Percentiles rank a stretch among this genome's conserved stretches.
These are phyloP conservation scores for Kurtzmaniella natalensis DNA, from an alignment of 1,139 yeast genomes.

Conservation along the genomic window DNA sequence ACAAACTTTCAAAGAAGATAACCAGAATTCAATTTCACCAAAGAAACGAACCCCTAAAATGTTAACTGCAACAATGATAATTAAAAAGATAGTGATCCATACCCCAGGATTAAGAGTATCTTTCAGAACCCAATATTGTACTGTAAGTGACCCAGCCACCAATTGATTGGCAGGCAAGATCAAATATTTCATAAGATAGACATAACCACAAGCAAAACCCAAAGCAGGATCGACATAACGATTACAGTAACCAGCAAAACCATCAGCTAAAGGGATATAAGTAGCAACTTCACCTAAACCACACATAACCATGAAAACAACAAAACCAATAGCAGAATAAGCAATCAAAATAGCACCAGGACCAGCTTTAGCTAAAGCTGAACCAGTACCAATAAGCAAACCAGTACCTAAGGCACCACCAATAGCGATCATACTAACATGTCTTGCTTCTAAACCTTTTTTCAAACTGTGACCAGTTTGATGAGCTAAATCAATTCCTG, in stretches of 20 bases:
- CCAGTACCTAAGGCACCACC: slow-evolving; percentile 62
- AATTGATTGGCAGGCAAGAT: slow-evolving; percentile 62
- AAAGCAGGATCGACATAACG: slow-evolving; percentile 67
- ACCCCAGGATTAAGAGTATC: slow-evolving; percentile 52
- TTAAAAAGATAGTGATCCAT: slow-evolving; percentile 53
- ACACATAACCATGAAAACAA: slow-evolving; percentile 66
- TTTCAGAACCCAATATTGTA: slow-evolving; percentile 56
- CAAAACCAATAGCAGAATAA: slow-evolving; percentile 55
- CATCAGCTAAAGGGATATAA: slow-evolving; percentile 62
- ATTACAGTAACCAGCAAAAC: slow-evolving; percentile 66
- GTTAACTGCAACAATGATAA: slow-evolving; percentile 35
- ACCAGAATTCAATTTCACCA: slow-evolving; percentile 45
- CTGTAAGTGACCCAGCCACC: slow-evolving; percentile 57
- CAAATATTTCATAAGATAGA: slow-evolving; percentile 58
- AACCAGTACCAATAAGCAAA: slow-evolving; percentile 65
- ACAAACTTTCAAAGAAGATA: slow-evolving; percentile 53
- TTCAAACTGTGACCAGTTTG: slow-evolving; percentile 53
- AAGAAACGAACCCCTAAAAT: slow-evolving; percentile 28
- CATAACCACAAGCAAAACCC: slow-evolving; percentile 73
- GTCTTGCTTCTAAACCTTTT: slow-evolving; percentile 63
- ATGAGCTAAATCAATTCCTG: slow-evolving; percentile 23
- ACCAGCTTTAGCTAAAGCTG: slow-evolving; percentile 60
- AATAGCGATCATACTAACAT: slow-evolving; percentile 68
- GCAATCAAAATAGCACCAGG: slow-evolving; percentile 65
- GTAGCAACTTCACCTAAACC: slow-evolving; percentile 77